Evolutionary conservation across 2,329 filamentous ascomycete genomes (phyloP), one percentile per base, ranked within the genome.

Genomic region (Akanthomyces uredinophilus): DNA sequence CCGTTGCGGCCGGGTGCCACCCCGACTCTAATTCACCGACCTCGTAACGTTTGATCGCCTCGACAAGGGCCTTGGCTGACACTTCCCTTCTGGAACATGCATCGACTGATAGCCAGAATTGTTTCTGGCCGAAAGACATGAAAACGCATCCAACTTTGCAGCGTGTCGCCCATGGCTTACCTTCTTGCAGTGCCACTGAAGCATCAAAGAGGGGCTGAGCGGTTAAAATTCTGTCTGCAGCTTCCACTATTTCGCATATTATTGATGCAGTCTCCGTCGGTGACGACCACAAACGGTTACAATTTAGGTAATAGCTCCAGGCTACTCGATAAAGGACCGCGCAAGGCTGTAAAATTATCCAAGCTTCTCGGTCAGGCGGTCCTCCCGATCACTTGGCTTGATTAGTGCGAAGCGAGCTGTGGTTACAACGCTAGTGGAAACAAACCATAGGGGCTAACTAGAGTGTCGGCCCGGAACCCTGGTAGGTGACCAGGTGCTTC

Each of bases 221-320:
- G 27, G 24, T 43, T 43, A 10, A 35, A 52, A 29, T 52, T 41
- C 22, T 43, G 5, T 20, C 46, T 47, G 46, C 37, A 20, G 57
- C 22, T 43, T 13, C 57, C 46, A 32, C 47, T 44, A 11, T 24
- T 44, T 27, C 39, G 57, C 57, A 60, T 51, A 60, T 43, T 60
- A 60, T 60, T 60, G 57, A 52, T 52, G 57, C 57, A 52, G 57
- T 52, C 24, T 39, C n/a, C 32, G 29, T 27, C 29, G n/a, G 10
- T 14, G 1, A 20, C n/a, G 44, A 46, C 27, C 20, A 49, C 18
- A 49, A n/a, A 49, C n/a, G n/a, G 44, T 13, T 27, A 11, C 20
- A n/a, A 7, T 37, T 20, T 49, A 57, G 22, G 43, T 43, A 49
- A 49, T 49, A 46, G 43, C 29, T 39, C 20, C 18, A n/a, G n/a